Evolutionary conservation across 2,329 filamentous ascomycete genomes (phyloP).

Genomic region (Xylaria digitata): DNA sequence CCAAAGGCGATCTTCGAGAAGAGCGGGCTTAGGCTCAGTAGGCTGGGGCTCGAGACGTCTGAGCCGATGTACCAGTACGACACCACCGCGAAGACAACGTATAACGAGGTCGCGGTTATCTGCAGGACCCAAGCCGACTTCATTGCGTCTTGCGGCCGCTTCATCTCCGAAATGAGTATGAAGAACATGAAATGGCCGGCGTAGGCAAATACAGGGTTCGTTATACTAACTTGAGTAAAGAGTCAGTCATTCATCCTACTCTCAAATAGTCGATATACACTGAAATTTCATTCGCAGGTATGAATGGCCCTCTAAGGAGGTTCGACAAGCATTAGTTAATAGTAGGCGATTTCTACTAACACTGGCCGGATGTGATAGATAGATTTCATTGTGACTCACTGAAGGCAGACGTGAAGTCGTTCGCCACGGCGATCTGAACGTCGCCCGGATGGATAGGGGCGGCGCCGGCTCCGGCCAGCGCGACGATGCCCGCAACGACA

Average conservation of each 20-base stretch:
- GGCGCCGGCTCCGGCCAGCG: conserved; percentile 61
- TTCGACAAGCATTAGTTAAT: background rate
- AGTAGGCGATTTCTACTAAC: background rate
- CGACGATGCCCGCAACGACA: conserved; percentile 61
- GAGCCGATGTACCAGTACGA: conserved; percentile 63
- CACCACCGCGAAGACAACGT: conserved; percentile 62
- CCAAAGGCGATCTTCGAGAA: conserved; percentile 64
- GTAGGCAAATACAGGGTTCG: conserved; percentile 65
- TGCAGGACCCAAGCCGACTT: conserved; percentile 63
- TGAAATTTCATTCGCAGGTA: background rate
- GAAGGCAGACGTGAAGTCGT: conserved; percentile 58
- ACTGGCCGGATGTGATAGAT: background rate
- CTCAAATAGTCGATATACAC: background rate
- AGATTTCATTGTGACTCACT: conserved; percentile 29
- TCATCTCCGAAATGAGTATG: conserved; percentile 65
- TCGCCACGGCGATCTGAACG: conserved; percentile 53
- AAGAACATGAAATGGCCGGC: conserved; percentile 67
- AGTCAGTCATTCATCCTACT: conserved; percentile 10
- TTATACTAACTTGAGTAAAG: conserved; percentile 52
- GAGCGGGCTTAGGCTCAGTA: conserved; percentile 57
- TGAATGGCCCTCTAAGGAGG: background rate
- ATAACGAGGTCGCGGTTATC: conserved; percentile 61
- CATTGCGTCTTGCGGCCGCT: conserved; percentile 61
- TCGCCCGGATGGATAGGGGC: conserved; percentile 53
- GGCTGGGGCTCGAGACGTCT: conserved; percentile 59